Evolutionary conservation across 2,329 filamentous ascomycete genomes (phyloP).

Genomic region (Rhynchosporium graminicola): DNA sequence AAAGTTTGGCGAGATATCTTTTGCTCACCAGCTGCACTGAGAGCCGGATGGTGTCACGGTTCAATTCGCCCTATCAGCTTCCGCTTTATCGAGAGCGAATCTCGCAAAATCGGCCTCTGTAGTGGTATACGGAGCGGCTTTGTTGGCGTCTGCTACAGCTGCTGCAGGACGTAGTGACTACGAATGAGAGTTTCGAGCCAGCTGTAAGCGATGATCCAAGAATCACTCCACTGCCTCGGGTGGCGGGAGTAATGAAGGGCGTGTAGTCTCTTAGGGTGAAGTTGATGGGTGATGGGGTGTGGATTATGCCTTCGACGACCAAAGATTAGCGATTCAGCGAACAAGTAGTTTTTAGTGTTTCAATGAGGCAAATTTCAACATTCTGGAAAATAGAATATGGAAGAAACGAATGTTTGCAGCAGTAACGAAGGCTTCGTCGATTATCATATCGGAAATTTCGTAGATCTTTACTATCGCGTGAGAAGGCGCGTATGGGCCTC

Average conservation of each 20-base stretch:
- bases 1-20: constrained; percentile 9
- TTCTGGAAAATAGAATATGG: background rate
- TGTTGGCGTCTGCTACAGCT: constrained; percentile 34
- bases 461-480: constrained; percentile 35
- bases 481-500: constrained; percentile 36
- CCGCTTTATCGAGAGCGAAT: constrained; percentile 38
- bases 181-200: constrained; percentile 43
- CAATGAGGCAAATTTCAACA: background rate
- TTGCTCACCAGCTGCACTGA: constrained; percentile 43
- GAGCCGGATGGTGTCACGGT: constrained; percentile 21
- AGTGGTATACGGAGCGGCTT: constrained; percentile 30
- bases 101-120: constrained; percentile 39
- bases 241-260: constrained; percentile 32
- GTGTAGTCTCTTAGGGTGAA: constrained; percentile 38
- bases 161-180: constrained; percentile 45
- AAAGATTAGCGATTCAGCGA: constrained; percentile 9
- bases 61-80: constrained; percentile 38
- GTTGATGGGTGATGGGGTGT: constrained; percentile 39
- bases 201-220: constrained; percentile 39
- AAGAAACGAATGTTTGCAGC: constrained; percentile 37
- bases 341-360: background rate
- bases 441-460: constrained; percentile 37
- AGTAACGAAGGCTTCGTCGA: constrained; percentile 37
- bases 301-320: constrained; percentile 39
- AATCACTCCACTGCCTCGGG: constrained; percentile 35